Conservation (phyloP, 768 basidiomycete species). For the Crucibulum laeve region DNA sequence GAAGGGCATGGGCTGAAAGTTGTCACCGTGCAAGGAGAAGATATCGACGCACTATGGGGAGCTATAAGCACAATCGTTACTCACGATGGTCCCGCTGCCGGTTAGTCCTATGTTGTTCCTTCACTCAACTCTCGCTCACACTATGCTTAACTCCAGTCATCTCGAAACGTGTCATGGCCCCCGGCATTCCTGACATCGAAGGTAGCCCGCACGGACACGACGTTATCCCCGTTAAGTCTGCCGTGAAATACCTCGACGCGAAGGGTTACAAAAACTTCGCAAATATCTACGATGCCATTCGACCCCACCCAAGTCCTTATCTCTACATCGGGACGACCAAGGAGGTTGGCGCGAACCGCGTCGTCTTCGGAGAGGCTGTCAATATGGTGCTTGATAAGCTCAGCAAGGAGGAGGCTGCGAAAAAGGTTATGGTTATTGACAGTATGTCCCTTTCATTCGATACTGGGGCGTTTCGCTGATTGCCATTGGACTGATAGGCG, state of each 20-base stretch:
- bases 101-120: constrained; percentile 27
- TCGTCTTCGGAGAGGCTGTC: constrained; percentile 83
- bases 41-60: constrained; percentile 74
- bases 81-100: constrained; percentile 74
- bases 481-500: constrained; percentile 36
- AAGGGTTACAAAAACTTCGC: constrained; percentile 56
- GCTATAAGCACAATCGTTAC: constrained; percentile 52
- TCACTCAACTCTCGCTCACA: background rate
- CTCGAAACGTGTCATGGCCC: constrained; percentile 65
- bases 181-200: constrained; percentile 70
- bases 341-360: constrained; percentile 77
- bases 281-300: constrained; percentile 60
- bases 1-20: constrained; percentile 82
- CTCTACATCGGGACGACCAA: constrained; percentile 67
- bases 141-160: constrained; percentile 40
- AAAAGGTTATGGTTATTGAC: constrained; percentile 86
- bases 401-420: constrained; percentile 69
- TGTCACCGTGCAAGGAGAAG: constrained; percentile 68
- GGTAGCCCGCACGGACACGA: constrained; percentile 81
- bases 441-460: constrained; percentile 39
- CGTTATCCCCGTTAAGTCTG: constrained; percentile 78
- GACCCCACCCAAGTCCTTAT: constrained; percentile 51
- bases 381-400: constrained; percentile 71
- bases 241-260: constrained; percentile 65
- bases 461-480: constrained; percentile 5